Conservation (phyloP, 2,329 filamentous ascomycete species). For the Pyrenophora tritici-repentis region DNA sequence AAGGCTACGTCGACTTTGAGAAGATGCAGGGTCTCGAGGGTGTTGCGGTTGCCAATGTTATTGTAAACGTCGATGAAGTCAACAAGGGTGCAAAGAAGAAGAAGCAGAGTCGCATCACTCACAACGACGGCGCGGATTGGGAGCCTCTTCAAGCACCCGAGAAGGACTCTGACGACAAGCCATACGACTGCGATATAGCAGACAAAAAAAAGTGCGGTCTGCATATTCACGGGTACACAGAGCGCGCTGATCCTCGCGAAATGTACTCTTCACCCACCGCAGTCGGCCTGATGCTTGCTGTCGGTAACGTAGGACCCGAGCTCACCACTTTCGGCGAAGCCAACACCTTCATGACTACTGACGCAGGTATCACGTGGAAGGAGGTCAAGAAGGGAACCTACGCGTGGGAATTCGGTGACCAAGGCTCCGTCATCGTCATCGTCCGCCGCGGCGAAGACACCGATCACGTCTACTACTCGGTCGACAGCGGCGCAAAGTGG, state of each 20-base stretch:
- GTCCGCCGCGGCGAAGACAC: conserved; percentile 73
- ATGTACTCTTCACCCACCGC: conserved; percentile 89
- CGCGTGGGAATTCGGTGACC: conserved; percentile 94
- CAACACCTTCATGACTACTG: conserved; percentile 87
- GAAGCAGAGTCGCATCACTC: conserved; percentile 88
- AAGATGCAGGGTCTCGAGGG: conserved; percentile 93
- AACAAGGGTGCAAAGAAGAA: conserved; percentile 71
- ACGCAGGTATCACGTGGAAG: conserved; percentile 89
- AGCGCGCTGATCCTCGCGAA: conserved; percentile 78
- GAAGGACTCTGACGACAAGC: conserved; percentile 71
- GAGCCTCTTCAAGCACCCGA: conserved; percentile 72
- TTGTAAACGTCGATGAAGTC: conserved; percentile 72
- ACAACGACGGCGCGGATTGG: conserved; percentile 96
- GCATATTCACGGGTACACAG: conserved; percentile 94
- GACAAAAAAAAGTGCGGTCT: conserved; percentile 73
- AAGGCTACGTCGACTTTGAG: conserved; percentile 90
- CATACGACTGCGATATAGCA: conserved; percentile 69
- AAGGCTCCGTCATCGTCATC: conserved; percentile 89
- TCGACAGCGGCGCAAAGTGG: conserved; percentile 84
- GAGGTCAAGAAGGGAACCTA: conserved; percentile 85
- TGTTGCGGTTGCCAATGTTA: conserved; percentile 83
- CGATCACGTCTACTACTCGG: conserved; percentile 72
- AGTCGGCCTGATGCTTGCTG: conserved; percentile 85
- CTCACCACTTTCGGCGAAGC: conserved; percentile 71
- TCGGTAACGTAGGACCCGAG: conserved; percentile 83